Percentiles rank a stretch among this genome's conserved stretches.
These are phyloP conservation scores for Didymella glomerata DNA, from an alignment of 2,329 filamentous ascomycete genomes.

Conservation along the genomic window DNA sequence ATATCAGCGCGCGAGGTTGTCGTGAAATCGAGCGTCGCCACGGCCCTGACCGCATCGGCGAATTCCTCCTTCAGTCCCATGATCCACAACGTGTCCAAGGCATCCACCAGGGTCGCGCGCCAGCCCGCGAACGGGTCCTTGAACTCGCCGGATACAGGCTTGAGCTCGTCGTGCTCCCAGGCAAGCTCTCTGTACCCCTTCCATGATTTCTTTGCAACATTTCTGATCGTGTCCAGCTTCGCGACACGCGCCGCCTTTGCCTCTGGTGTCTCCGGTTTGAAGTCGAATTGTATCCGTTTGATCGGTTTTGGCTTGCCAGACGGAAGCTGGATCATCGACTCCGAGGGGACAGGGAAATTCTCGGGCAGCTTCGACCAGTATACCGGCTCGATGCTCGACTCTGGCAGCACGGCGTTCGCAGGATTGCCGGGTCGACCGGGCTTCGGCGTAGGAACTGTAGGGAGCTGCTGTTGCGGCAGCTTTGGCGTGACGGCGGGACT, in stretches of 20 bases:
- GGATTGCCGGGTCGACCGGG: slow-evolving; percentile 26
- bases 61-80: slow-evolving; percentile 74
- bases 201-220: slow-evolving; percentile 82
- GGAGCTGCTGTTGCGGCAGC: slow-evolving; percentile 23
- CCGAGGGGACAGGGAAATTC: slow-evolving; percentile 76
- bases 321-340: slow-evolving; percentile 78
- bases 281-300: slow-evolving; percentile 78
- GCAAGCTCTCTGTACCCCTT: slow-evolving; percentile 79
- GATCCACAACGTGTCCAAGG: slow-evolving; percentile 76
- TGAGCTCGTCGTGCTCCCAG: slow-evolving; percentile 87
- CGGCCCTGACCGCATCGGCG: slow-evolving; percentile 66
- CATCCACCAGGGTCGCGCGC: slow-evolving; percentile 86
- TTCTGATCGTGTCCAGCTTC: slow-evolving; percentile 72
- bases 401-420: slow-evolving; percentile 33
- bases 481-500: slow-evolving; percentile 23
- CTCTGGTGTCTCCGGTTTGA: slow-evolving; percentile 67
- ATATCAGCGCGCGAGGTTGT: slow-evolving; percentile 60
- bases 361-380: slow-evolving; percentile 81
- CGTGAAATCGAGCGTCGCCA: slow-evolving; percentile 69
- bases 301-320: slow-evolving; percentile 73
- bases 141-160: slow-evolving; percentile 71
- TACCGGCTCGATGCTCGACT: slow-evolving; percentile 46
- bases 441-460: slow-evolving; percentile 29
- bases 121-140: slow-evolving; percentile 90
- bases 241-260: slow-evolving; percentile 66